Base-by-base conservation (phyloP, 2,329 filamentous ascomycete species). In the Colletotrichum destructivum region DNA sequence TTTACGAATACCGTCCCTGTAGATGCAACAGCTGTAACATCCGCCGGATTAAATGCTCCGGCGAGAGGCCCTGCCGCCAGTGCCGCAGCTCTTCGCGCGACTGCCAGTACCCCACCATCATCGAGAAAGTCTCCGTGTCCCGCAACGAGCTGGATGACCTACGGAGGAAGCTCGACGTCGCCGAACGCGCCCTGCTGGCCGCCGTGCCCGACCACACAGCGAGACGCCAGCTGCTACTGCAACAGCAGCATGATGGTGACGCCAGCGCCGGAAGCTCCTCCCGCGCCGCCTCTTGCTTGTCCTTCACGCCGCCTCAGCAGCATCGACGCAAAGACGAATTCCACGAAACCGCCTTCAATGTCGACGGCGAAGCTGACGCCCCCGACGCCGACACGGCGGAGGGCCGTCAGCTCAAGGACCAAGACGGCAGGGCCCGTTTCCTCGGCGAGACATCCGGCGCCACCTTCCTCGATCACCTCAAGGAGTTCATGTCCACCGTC, bases 11-110 rank as follows among this genome's bases (percentile, higher is more conserved):
- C 54, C 11, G 16, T 62, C 8, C 55, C n/a, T 35, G 21, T 70
- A 88, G 86, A 69, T 88, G 86, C 80, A 88, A 88, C 75, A 83
- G 79, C 76, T 88, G 86, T 79, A 88, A 88, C 78, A 76, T 87
- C 56, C 84, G 86, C 55, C 83, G 86, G 69, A 84, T 87, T 76
- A 88, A 86, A 74, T 88, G 86, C 77, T 87, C 85, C 15, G 86
- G 86, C 56, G 82, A 86, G 4, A 78, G 75, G n/a, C 86, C 86
- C 0, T 88, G 86, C 75, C 76, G 77, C 51, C 84, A 86, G 73
- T 88, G 86, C 75, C 75, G 76, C 31, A 79, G 79, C 46, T 78
- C 83, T 40, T 81, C 82, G 42, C 81, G 86, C 68, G 82, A 85
- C 12, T 88, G 86, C 76, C 74, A 83, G 61, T 88, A 88, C 75